Percentiles rank a stretch among this genome's conserved stretches.
phyloP scores from a whole-genome alignment of 1,139 yeast genomes.

The Blastobotrys indianensis region DNA sequence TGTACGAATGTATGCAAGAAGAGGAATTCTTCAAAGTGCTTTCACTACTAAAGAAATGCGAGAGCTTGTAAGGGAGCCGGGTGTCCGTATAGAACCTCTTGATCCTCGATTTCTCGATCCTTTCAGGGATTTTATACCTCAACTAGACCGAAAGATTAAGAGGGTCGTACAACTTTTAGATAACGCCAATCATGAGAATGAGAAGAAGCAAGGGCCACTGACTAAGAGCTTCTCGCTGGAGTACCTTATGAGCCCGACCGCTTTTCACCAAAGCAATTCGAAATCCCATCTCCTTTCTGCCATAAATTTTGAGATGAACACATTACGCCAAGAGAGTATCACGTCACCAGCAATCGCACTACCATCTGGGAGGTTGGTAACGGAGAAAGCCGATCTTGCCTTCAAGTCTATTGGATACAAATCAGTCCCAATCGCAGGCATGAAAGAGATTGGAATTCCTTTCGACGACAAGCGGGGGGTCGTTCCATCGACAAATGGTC shows the following conservation, averaged over 20 bases:
- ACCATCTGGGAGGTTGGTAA: slow-evolving; percentile 39
- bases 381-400: slow-evolving; percentile 56
- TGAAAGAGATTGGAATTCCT: slow-evolving; percentile 43
- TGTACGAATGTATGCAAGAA: slow-evolving; percentile 73
- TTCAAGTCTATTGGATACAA: slow-evolving; percentile 82
- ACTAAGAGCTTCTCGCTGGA: slow-evolving; percentile 60
- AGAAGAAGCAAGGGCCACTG: slow-evolving; percentile 18
- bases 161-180: slow-evolving; percentile 61
- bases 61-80: slow-evolving; percentile 64
- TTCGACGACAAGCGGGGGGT: slow-evolving; percentile 51
- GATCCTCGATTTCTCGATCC: slow-evolving; percentile 41
- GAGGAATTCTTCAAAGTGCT: slow-evolving; percentile 75
- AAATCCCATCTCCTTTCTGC: slow-evolving; percentile 40
- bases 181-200: slow-evolving; percentile 35
- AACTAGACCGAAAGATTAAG: slow-evolving; percentile 59
- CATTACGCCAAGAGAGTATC: slow-evolving; percentile 34
- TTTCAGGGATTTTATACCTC: slow-evolving; percentile 36
- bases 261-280: slow-evolving; percentile 39
- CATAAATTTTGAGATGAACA: slow-evolving; percentile 47
- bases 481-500: slow-evolving; percentile 57
- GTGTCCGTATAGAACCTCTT: slow-evolving; percentile 55
- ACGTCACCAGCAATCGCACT: slow-evolving; percentile 34
- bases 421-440: slow-evolving; percentile 58
- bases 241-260: slow-evolving; percentile 62
- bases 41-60: slow-evolving; percentile 90